Evolutionary conservation across 768 basidiomycete genomes (phyloP), one percentile per base, ranked within the genome.

Genomic region (Erythrobasidium yunnanense): DNA sequence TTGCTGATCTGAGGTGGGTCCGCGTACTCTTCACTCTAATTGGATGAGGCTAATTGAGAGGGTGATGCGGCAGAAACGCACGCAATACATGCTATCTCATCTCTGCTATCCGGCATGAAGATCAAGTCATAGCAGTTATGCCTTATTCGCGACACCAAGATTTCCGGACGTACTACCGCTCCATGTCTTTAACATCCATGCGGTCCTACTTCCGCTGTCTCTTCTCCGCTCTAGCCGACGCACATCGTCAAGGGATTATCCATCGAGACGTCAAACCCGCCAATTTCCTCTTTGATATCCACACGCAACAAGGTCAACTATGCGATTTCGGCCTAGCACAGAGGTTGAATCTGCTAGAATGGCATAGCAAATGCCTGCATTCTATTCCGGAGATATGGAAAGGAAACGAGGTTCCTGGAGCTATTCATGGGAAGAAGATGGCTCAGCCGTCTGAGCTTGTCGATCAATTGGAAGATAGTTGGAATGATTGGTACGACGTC

Each of bases 211-310:
- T 97, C 71, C 83, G 87, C 34, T 90, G 88, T 74, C 83, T 99
- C 77, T 85, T 97, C 75, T 86, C 88, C 46, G 92, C 88, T 1
- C 76, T 97, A 58, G 83, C 87, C 52, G 90, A 93, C 73, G 86
- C 90, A 1, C 95, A 99, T 74, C 83, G 86, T 72, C 90, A 96
- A 74, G 95, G 92, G 20, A 97, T 99, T 76, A 96, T 99, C 54
- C 95, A 99, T 77, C 88, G 95, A 65, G 95, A 99, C 78, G 96
- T 99, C 79, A 99, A 99, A 75, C 95, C 95, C 29, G 89, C 91
- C 47, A 99, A 99, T 77, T 84, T 99, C 29, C 82, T 99, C 35
- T 90, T 25, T 92, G 97, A 97, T 75, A 85, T 88, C 35, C 82
- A 81, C 35, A 86, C 85, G 5, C 86, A 87, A 8, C 79, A 84